Percentiles rank a stretch among this genome's conserved stretches.
Evolutionary conservation across 1,284 basidiomycete genomes (phyloP).

Genomic region (Amylostereum chailletii): DNA sequence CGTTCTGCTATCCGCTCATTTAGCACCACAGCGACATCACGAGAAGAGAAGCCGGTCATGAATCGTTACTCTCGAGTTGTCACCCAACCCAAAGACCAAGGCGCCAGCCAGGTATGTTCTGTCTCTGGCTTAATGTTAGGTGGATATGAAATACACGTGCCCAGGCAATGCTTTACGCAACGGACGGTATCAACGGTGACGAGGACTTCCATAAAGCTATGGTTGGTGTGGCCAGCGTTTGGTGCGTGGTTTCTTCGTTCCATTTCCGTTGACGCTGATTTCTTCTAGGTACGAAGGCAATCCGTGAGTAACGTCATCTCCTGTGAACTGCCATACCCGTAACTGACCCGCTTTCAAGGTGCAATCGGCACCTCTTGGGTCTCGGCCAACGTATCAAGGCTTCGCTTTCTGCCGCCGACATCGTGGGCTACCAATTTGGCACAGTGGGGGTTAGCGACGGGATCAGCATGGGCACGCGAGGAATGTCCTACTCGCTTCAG

Average conservation of each 20-base stretch:
- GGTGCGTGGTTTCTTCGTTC: constrained; percentile 47
- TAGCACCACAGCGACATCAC: constrained; percentile 28
- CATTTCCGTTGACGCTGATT: not conserved
- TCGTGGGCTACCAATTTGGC: constrained; percentile 96
- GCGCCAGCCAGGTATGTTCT: constrained; percentile 72
- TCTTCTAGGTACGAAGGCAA: constrained; percentile 29
- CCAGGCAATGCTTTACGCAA: constrained; percentile 94
- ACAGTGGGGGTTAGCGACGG: constrained; percentile 96
- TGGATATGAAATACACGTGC: not conserved
- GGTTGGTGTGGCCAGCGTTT: constrained; percentile 92
- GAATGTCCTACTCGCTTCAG: constrained; percentile 93
- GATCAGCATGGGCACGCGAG: constrained; percentile 92
- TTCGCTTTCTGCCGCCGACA: constrained; percentile 62
- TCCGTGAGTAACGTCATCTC: constrained; percentile 22
- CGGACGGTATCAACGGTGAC: constrained; percentile 75
- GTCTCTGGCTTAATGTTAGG: not conserved
- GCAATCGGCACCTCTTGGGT: constrained; percentile 87
- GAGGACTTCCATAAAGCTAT: constrained; percentile 88
- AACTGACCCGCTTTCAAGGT: constrained; percentile 39
- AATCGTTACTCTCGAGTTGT: constrained; percentile 81
- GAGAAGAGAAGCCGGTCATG: constrained; percentile 46
- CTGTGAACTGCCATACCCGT: constrained; percentile 2
- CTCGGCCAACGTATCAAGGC: constrained; percentile 83
- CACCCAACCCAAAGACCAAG: constrained; percentile 88
- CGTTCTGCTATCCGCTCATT: constrained; percentile 27